Base-by-base conservation (phyloP, 345 rosid species). In the Salix viminalis region DNA sequence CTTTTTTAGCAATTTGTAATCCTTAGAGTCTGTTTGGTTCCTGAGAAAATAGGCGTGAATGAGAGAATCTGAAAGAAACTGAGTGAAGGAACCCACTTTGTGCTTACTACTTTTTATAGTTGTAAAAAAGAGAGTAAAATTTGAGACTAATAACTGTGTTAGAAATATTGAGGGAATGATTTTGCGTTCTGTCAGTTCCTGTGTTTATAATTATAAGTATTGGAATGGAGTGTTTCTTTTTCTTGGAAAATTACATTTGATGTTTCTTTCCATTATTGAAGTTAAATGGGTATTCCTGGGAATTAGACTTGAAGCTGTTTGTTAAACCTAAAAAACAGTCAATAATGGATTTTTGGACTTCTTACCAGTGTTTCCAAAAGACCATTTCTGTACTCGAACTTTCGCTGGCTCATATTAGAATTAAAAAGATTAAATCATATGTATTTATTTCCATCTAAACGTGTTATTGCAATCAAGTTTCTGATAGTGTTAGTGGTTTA, bases 21-120 rank as follows among this genome's bases (percentile, higher is more conserved):
- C 79, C 73, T 74, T 39, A 34, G 36, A 30, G 23, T 60, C 68
- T 80, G 69, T 81, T 77, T 83, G 80, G 71, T 67, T 81, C 32
- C 67, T 8, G 71, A 34, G 76, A 71, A 32, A 70, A 70, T 72
- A 65, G 11, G 71, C 46, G 58, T 62, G 39, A 71, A 67, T 46
- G 60, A 58, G 50, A 71, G 52, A 24, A 14, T 50, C 16, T 48
- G 61, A 42, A 61, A 71, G 65, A 71, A 65, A 54, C 67, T 18
- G 21, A 46, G 52, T 62, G 44, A 62, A 61, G 28, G 21, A 26
- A 62, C 37, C 56, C 15, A 18, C 60, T 62, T 39, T 24, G 30
- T 58, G 60, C 56, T 58, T 30, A 39, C n/a, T 77, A 21, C 15
- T 62, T 52, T 30, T 19, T 37, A 19, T 14, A 16, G 28, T 4